Evolutionary conservation across 495 filamentous ascomycete species (phyloP).

Genomic region (Penicillium flavigenum): DNA sequence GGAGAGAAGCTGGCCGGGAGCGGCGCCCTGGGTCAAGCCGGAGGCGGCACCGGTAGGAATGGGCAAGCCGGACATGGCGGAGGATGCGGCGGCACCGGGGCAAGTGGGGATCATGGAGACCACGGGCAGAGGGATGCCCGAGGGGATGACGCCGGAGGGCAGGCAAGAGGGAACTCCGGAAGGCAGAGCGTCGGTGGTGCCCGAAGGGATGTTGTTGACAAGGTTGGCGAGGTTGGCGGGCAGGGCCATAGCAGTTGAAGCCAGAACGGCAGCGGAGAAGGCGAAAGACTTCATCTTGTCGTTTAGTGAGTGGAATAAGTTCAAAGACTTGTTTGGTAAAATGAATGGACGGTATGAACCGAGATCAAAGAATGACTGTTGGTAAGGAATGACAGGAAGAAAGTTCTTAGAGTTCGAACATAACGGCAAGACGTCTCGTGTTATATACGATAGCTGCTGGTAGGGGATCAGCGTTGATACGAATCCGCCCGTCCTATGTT

Average conservation of each 20-base stretch:
- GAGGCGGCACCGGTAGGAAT: constrained; percentile 9
- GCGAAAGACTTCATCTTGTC: constrained; percentile 31
- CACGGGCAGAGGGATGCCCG: constrained; percentile 13
- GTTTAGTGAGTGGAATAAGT: constrained; percentile 22
- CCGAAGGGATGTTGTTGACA: constrained; percentile 7
- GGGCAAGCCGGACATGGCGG: constrained; percentile 4
- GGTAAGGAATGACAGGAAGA: constrained; percentile 19
- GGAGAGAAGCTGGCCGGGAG: constrained; percentile 14
- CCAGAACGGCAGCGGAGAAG: constrained; percentile 26
- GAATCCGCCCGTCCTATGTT: not conserved
- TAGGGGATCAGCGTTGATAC: not conserved
- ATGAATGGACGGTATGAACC: constrained; percentile 34
- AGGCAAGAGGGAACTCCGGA: constrained; percentile 19
- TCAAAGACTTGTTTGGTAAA: constrained; percentile 16
- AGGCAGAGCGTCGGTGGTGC: constrained; percentile 11
- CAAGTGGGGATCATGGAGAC: constrained; percentile 17
- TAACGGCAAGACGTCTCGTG: not conserved
- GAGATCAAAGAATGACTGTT: constrained; percentile 23
- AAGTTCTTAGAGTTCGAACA: constrained; percentile 22
- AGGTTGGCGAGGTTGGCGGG: constrained; percentile 12
- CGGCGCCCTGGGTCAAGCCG: not conserved
- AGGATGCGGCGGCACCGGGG: constrained; percentile 3
- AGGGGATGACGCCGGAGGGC: constrained; percentile 19
- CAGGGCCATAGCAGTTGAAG: constrained; percentile 25
- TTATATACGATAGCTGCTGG: constrained; percentile 14